Evolutionary conservation across 257 asterid genomes (phyloP), one percentile per base, ranked within the genome.

Genomic region (Fraxinus excelsior): DNA sequence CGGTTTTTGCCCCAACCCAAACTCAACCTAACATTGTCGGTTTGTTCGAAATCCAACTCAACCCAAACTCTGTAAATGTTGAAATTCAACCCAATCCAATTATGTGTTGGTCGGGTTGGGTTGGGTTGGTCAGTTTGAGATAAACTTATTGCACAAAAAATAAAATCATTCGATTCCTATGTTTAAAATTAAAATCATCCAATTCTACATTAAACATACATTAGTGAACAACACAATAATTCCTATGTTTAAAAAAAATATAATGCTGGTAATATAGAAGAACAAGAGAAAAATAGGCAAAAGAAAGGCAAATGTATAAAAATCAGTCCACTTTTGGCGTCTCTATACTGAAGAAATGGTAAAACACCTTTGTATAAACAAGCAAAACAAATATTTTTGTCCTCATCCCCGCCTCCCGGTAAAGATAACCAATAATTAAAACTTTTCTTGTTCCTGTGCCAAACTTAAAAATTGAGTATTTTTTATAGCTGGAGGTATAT

Each of bases 141-240:
- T 26, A 26, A 0, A 26, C 28, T 1, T 0, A 26, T 26, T 26
- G 28, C 28, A 26, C 1, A 26, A 26, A 0, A 0, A 1, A 1
- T 26, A 0, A 26, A 1, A 26, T 0, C 28, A 26, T 26, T 26
- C 1, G 28, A 26, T 26, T 26, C 0, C 28, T 26, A 26, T 26
- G n/a, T 1, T 26, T 26, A 26, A 26, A 26, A 0, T 1, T 26
- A 1, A 26, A 26, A 26, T 1, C 28, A 26, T 95, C 94, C 90
- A 84, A 21, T 90, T 97, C 99, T 94, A 80, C 88, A 83, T 74
- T 32, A 79, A 79, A 71, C 53, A 73, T 16, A 65, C 10, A 60
- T 5, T 32, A 65, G 84, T 80, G 44, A 72, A 73, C 46, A 67
- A 53, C 56, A 53, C 44, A 70, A 65, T 67, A 72, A 82, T 71